Evolutionary conservation across 129 eudicot species (phyloP), one percentile per base, ranked within the genome.

Genomic region (Dittrichia graveolens): DNA sequence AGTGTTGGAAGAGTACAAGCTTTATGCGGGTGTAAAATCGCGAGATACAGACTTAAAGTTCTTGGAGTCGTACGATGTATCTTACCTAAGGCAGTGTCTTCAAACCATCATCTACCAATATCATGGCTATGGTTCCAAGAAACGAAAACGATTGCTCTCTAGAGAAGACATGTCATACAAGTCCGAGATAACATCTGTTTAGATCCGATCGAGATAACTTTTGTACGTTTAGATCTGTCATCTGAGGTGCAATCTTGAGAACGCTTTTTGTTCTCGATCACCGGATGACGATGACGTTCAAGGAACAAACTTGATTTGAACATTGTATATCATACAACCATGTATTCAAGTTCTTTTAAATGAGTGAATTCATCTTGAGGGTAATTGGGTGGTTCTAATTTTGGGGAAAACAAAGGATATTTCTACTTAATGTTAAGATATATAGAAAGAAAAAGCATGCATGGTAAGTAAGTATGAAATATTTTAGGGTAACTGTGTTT

Each of bases 1-100:
- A 3, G 85, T 85, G 10, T 58, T 82, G 64, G 94, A 85, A 18
- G 94, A 82, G 78, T 88, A 88, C 84, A 80, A 71, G 82, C 65
- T 70, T n/a, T 77, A 69, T 13, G 89, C 90, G 5, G 94, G 85
- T 8, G 47, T 45, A 13, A 88, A 88, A 81, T 75, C 82, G 39
- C 75, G 94, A 71, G 73, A 40, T 2, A 76, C 80, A 0, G 94
- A 88, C 74, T 60, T 77, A 66, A 75, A 40, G 5, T 85, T 88
- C 65, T 70, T 88, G 76, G 88, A 85, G 61, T 45, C 67, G 6
- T 85, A 79, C 9, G 83, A 88, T 37, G 81, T 72, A 7, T 64
- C 81, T 54, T 67, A 71, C 49, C 62, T 82, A 52, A 83, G 82
- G 70, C 83, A 82, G 7, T 79, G 82, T 57, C 94, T 84, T 35